Base-by-base conservation (phyloP, 2,329 filamentous ascomycete genomes). In the Monosporascus sp. region DNA sequence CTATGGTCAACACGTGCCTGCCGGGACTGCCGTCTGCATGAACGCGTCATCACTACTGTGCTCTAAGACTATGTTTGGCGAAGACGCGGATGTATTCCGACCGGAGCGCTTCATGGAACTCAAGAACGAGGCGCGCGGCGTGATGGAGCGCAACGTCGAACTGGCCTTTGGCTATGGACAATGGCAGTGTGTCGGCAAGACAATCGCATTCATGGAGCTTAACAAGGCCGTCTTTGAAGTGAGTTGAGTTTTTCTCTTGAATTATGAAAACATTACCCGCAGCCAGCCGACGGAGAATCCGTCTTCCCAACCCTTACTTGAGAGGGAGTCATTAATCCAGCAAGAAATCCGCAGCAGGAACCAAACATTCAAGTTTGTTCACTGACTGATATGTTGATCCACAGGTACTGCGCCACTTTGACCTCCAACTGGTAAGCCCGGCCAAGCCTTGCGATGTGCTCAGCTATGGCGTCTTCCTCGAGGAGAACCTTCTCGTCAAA, bases 71-170 rank as follows among this genome's bases (percentile, higher is more conserved):
- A 22, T 49, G n/a, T 52, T 52, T 14, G 50, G 50, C 7, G 24
- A 14, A 2, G 46, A 52, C 2, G 37, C 37, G 22, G 46, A 49
- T 4, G 15, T 49, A 0, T 52, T 27, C 37, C 24, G 46, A 4
- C 50, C 50, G 31, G 50, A 37, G 14, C 50, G 50, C 1, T 49
- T 52, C 25, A 17, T 49, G 18, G 46, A 49, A 6, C 27, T 48
- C 1, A 15, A 20, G 5, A 18, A 20, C 6, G 46, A 35, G 2
- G 25, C 18, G 3, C 47, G 51, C 7, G 17, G 4, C 7, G 17
- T 9, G 3, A 52, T 52, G 50, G 45, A 52, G 7, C 50, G 44
- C 37, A 22, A 49, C 3, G 18, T 36, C 6, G 50, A 52, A 35
- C 31, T 52, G 5, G 27, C 15, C 6, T 52, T 52, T 14, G 50